Evolutionary conservation across 1,284 basidiomycete species (phyloP), one percentile per base, ranked within the genome.

Genomic region (Fomitopsis betulina): DNA sequence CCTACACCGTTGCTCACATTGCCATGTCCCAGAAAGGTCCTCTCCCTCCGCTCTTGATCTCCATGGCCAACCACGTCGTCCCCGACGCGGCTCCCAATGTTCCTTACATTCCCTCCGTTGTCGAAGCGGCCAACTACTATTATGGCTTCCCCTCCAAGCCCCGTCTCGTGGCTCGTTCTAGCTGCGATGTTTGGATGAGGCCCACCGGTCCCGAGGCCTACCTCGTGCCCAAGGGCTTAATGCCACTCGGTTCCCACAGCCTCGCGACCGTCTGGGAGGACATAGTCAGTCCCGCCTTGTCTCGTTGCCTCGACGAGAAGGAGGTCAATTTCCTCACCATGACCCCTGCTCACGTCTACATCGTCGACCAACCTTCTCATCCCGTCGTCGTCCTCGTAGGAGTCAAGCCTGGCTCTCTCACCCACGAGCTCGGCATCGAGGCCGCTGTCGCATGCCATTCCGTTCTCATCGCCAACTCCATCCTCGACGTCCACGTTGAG

Each of bases 381-480:
- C 67, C 68, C 40, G 58, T 64, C 58, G 27, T 69, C 55, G 51
- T 73, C 39, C 69, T 65, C 64, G 60, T 74, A 4, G 73, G 73
- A 7, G 70, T 74, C 7, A 42, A 21, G 12, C 70, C 66, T 49
- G 60, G 23, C 21, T 61, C 72, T 55, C 67, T 74, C 63, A 63
- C 67, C 56, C 21, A 27, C 60, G 60, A 68, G n/a, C 49, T 42
- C 37, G 73, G 68, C 53, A 7, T 67, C 56, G 58, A 58, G 27
- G 64, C 68, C 32, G 71, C 67, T 15, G 35, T 35, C 10, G 4
- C 5, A 2, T 35, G 35, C 35, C 35, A 9, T 9, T 3, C 4
- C 8, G 12, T 35, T 10, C 35, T 35, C 35, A 10, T 35, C 35
- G 35, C 3, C 2, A 9, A 61, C 57, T 55, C 51, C n/a, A 65